phyloP scores from a whole-genome alignment of 805 yeast species.

The Priceomyces medius region DNA sequence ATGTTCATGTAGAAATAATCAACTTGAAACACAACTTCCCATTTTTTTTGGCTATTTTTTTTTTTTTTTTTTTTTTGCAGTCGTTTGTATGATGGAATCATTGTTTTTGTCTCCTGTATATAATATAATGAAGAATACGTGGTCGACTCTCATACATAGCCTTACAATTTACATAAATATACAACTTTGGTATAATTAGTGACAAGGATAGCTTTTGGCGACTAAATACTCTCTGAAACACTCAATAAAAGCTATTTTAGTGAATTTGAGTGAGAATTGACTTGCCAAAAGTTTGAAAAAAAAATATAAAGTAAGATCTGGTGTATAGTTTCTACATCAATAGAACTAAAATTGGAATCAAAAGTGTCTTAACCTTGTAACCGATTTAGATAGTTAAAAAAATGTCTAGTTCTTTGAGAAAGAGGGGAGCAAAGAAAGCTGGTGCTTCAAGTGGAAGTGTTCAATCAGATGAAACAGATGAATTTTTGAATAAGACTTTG shows the following conservation, averaged over 20 bases:
- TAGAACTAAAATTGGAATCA: neutral
- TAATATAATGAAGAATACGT: neutral
- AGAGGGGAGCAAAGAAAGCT: constrained; percentile 25
- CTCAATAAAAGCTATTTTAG: neutral
- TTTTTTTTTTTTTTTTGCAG: neutral
- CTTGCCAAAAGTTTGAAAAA: neutral
- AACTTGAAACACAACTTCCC: no score
- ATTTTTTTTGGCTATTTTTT: no score
- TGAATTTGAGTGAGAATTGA: neutral
- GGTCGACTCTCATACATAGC: constrained; percentile 1
- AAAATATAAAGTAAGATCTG: neutral
- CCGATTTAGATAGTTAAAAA: neutral
- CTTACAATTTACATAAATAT: neutral
- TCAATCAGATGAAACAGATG: constrained; percentile 5
- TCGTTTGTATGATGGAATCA: neutral
- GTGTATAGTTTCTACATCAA: neutral
- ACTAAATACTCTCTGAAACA: neutral
- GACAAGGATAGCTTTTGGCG: neutral
- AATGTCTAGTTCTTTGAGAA: constrained; percentile 30
- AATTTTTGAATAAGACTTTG: neutral
- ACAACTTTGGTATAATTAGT: neutral
- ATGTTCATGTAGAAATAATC: constrained; percentile 35
- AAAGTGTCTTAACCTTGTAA: neutral
- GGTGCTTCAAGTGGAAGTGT: constrained; percentile 5
- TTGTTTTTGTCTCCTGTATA: neutral